Conservation (phyloP, 2,329 filamentous ascomycete species). For the Sporothrix brunneoviolacea region DNA sequence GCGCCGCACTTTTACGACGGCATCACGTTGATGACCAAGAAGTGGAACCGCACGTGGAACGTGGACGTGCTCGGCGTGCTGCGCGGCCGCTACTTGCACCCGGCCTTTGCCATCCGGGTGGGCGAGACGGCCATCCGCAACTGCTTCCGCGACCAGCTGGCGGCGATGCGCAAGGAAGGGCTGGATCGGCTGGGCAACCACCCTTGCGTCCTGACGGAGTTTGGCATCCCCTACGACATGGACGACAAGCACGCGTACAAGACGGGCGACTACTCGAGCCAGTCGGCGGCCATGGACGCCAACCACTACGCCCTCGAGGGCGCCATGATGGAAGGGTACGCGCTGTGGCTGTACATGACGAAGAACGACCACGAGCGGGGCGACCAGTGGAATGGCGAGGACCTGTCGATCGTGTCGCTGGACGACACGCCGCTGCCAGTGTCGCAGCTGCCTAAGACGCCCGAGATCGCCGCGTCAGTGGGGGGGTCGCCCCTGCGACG, state of each 20-base stretch:
- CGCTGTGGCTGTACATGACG: constrained; percentile 79
- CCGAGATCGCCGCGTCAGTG: constrained; percentile 32
- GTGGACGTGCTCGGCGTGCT: constrained; percentile 91
- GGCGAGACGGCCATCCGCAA: constrained; percentile 93
- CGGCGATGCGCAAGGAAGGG: constrained; percentile 76
- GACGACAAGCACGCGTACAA: constrained; percentile 93
- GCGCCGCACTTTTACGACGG: constrained; percentile 96
- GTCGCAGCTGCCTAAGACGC: constrained; percentile 41
- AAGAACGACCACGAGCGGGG: constrained; percentile 83
- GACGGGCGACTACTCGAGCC: constrained; percentile 89
- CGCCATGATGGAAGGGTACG: constrained; percentile 74
- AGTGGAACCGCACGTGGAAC: constrained; percentile 97
- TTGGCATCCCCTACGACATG: constrained; percentile 98
- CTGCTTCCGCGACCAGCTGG: constrained; percentile 82
- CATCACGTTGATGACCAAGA: constrained; percentile 93
- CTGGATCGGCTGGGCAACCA: constrained; percentile 82
- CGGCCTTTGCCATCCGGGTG: constrained; percentile 85
- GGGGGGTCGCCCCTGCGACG: constrained; percentile 38
- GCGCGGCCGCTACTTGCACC: constrained; percentile 79
- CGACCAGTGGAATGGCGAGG: constrained; percentile 96
- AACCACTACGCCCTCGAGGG: constrained; percentile 92
- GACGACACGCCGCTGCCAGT: constrained; percentile 65
- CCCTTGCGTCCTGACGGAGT: constrained; percentile 86
- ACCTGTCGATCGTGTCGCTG: constrained; percentile 79
- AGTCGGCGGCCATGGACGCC: constrained; percentile 87